These are phyloP conservation scores for Termitomyces eurrhizus DNA, from an alignment of 768 basidiomycete species.

Conservation along the genomic window DNA sequence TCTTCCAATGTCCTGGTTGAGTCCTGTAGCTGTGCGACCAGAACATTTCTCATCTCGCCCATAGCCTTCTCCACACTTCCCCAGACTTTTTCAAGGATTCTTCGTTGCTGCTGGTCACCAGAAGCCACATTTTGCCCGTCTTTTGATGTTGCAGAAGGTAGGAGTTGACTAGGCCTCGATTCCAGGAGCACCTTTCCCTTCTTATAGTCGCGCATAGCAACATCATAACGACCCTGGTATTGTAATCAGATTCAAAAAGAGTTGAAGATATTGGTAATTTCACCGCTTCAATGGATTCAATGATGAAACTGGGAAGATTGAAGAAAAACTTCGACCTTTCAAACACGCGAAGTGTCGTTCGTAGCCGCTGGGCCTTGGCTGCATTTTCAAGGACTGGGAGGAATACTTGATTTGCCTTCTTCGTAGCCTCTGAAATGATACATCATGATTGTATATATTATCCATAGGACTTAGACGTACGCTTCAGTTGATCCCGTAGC, in stretches of 20 bases:
- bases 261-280: constrained; percentile 22
- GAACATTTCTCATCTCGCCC: constrained; percentile 78
- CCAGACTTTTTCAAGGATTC: constrained; percentile 97
- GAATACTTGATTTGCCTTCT: constrained; percentile 94
- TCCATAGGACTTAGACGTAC: constrained; percentile 36
- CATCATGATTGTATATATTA: neutral
- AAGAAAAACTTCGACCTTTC: constrained; percentile 98
- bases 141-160: constrained; percentile 63
- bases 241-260: neutral
- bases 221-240: constrained; percentile 84
- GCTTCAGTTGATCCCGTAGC: constrained; percentile 80
- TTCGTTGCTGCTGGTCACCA: constrained; percentile 77
- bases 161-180: constrained; percentile 81
- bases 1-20: constrained; percentile 80
- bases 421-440: constrained; percentile 63
- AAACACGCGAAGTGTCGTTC: constrained; percentile 91
- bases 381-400: constrained; percentile 95
- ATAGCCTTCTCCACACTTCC: constrained; percentile 91
- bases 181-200: constrained; percentile 92
- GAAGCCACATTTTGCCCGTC: constrained; percentile 45
- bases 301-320: constrained; percentile 89
- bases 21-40: constrained; percentile 80
- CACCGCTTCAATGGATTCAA: constrained; percentile 87
- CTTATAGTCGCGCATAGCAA: constrained; percentile 93
- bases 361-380: constrained; percentile 88